These are phyloP conservation scores for Rhododendron kiyosumense DNA, from an alignment of 148 eudicot genomes.

Conservation along the genomic window DNA sequence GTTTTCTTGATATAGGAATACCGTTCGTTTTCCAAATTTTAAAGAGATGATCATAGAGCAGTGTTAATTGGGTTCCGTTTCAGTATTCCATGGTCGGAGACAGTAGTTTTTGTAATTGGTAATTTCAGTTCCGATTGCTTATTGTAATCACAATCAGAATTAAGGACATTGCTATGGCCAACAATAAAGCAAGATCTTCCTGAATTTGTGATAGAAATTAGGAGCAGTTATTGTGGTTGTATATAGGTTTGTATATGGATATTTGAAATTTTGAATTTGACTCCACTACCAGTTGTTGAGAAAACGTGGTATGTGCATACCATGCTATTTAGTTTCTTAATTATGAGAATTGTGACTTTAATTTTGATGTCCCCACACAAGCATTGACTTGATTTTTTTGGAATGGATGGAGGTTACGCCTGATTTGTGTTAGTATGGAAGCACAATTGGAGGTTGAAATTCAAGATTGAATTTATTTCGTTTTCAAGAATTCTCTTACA, in stretches of 20 bases:
- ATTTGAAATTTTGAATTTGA: neutral
- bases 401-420: neutral
- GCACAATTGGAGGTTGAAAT: neutral
- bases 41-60: neutral
- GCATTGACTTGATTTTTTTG: neutral
- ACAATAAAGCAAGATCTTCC: neutral
- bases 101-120: neutral
- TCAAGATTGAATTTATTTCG: neutral
- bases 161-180: no score
- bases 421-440: neutral
- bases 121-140: neutral
- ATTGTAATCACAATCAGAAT: neutral
- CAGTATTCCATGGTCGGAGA: neutral
- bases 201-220: neutral
- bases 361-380: neutral
- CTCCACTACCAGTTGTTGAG: neutral
- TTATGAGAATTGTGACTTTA: neutral
- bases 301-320: no score
- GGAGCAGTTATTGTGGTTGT: neutral
- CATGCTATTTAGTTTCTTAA: neutral
- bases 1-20: neutral
- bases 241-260: neutral
- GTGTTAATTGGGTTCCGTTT: neutral
- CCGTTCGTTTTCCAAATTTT: neutral
- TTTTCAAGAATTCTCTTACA: neutral